Conservation (phyloP, 345 rosid species). For the Gossypium australe region DNA sequence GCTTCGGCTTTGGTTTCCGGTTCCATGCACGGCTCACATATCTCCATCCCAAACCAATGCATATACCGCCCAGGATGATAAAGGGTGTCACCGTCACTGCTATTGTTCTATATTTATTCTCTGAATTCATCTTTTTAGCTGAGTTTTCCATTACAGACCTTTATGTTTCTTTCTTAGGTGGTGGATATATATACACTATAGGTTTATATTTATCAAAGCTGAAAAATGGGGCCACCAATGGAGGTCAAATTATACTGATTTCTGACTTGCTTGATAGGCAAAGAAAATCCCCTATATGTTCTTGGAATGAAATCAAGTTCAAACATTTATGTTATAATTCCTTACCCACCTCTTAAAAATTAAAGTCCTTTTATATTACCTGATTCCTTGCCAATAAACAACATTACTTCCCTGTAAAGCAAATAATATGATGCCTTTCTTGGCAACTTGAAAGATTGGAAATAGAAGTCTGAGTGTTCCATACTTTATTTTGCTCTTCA, state of each 20-base stretch:
- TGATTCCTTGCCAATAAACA: slow-evolving; percentile 25
- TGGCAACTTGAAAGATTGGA: slow-evolving; percentile 15
- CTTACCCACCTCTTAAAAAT: not conserved
- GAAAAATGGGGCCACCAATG: not conserved
- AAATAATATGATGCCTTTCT: slow-evolving; percentile 40
- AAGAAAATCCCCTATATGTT: slow-evolving; percentile 15
- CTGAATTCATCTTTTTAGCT: slow-evolving; percentile 19
- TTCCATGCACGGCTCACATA: slow-evolving; percentile 29
- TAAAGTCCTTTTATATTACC: not conserved
- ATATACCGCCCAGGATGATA: slow-evolving; percentile 35
- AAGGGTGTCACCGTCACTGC: slow-evolving; percentile 35
- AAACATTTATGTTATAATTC: not conserved
- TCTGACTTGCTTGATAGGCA: slow-evolving; percentile 25
- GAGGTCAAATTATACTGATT: slow-evolving; percentile 23
- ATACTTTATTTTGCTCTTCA: not conserved
- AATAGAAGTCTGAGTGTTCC: not conserved
- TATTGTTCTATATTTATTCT: slow-evolving; percentile 38
- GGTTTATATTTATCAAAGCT: not conserved
- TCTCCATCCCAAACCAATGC: slow-evolving; percentile 40
- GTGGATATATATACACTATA: not conserved
- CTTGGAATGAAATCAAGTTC: not conserved
- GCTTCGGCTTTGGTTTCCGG: slow-evolving; percentile 3
- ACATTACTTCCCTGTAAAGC: slow-evolving; percentile 27
- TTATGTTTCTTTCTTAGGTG: not conserved
- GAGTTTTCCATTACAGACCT: slow-evolving; percentile 20